phyloP scores from a whole-genome alignment of 2,329 filamentous ascomycete species.

The Aureobasidium sp. region DNA sequence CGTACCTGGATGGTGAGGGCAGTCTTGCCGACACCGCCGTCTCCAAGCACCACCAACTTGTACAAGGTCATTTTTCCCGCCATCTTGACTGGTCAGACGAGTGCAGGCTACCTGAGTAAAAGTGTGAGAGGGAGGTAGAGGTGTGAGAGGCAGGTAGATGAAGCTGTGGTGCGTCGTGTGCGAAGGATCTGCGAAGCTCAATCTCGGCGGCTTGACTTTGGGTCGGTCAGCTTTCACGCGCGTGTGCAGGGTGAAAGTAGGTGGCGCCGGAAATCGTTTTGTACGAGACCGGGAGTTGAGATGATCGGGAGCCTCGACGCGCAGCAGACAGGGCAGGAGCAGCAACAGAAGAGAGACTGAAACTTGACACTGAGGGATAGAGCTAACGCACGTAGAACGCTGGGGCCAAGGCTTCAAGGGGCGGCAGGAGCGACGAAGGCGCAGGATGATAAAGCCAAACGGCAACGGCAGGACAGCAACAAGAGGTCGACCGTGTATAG shows the following conservation, averaged over 20 bases:
- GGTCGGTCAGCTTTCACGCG: not conserved
- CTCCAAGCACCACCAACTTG: slow-evolving; percentile 93
- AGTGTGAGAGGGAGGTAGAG: not conserved
- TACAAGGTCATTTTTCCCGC: slow-evolving; percentile 47
- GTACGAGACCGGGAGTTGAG: no score
- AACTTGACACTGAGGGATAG: slow-evolving; percentile 4
- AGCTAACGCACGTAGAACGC: slow-evolving; percentile 13
- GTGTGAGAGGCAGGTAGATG: not conserved
- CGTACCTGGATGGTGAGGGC: slow-evolving; percentile 83
- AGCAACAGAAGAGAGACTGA: slow-evolving; percentile 1
- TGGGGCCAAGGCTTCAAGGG: slow-evolving; percentile 1
- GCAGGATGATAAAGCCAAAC: slow-evolving; percentile 11
- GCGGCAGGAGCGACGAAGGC: not conserved
- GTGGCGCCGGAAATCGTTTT: not conserved
- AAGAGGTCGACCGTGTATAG: no score
- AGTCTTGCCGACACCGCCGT: slow-evolving; percentile 97
- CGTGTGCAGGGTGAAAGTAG: not conserved
- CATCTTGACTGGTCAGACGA: slow-evolving; percentile 10
- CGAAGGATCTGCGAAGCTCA: slow-evolving; percentile 13
- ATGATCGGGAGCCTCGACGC: not conserved
- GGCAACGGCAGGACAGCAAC: not conserved
- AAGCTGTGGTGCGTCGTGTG: slow-evolving; percentile 2
- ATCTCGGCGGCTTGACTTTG: slow-evolving; percentile 1
- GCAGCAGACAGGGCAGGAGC: slow-evolving; percentile 1
- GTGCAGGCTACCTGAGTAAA: not conserved